These are phyloP conservation scores for Albugo laibachii DNA, from an alignment of 352 stramenopile species.

Conservation along the genomic window DNA sequence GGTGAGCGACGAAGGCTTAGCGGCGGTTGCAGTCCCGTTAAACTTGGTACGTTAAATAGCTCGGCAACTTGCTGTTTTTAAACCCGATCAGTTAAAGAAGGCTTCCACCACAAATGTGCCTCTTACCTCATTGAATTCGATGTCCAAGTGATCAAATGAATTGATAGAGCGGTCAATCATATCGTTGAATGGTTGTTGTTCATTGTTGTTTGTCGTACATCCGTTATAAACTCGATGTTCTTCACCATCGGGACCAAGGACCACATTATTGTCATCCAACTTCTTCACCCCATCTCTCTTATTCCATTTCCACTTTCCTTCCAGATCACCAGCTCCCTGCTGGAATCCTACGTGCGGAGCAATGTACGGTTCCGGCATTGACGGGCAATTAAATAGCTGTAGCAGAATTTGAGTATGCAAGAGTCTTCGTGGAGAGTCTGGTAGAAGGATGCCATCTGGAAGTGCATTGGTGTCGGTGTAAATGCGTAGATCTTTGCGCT, in stretches of 20 bases:
- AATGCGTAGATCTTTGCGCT: constrained; percentile 68
- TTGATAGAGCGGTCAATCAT: constrained; percentile 41
- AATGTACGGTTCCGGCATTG: constrained; percentile 17
- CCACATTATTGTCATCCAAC: neutral
- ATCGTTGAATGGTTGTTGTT: constrained; percentile 20
- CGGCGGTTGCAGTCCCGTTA: constrained; percentile 28
- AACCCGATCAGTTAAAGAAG: neutral
- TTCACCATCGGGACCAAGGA: constrained; percentile 13
- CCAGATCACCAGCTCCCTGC: too few species aligned
- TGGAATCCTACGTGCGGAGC: neutral
- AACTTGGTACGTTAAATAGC: constrained; percentile 61
- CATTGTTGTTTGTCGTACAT: constrained; percentile 10
- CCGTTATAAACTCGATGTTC: neutral
- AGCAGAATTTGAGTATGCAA: constrained; percentile 63
- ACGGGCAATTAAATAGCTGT: constrained; percentile 34
- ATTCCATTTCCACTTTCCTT: neutral
- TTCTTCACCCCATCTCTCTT: neutral
- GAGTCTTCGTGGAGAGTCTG: constrained; percentile 45
- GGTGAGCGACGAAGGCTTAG: constrained; percentile 58
- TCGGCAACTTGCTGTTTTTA: constrained; percentile 49
- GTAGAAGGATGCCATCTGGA: constrained; percentile 54
- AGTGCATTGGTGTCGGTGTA: constrained; percentile 22
- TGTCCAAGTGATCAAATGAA: constrained; percentile 64
- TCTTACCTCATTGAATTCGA: constrained; percentile 66
- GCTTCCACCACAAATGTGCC: neutral